A percentile compares a stretch with the other conserved stretches of the same genome.
These are phyloP conservation scores for Bonnemaisonia californica DNA, from an alignment of 31 red algal species.

Conservation along the genomic window DNA sequence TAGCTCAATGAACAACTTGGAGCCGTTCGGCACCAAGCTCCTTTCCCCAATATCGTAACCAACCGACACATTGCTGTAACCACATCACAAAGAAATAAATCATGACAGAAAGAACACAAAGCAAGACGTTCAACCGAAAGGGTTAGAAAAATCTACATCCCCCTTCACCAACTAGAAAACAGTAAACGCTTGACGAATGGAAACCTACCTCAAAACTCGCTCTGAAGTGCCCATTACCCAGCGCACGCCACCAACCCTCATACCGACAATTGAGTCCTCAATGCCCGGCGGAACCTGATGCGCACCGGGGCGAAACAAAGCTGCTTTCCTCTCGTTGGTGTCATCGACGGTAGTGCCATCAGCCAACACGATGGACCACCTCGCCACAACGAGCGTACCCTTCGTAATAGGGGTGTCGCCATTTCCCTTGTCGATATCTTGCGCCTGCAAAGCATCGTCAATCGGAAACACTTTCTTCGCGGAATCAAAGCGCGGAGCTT, in stretches of 20 bases:
- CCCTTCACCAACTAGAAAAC: not conserved
- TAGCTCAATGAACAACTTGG: conserved; percentile 57
- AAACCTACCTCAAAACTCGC: conserved; percentile 59
- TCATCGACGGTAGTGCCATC: conserved; percentile 70
- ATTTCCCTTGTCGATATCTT: conserved; percentile 43
- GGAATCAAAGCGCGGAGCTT: conserved; percentile 37
- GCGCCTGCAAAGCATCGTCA: conserved; percentile 30
- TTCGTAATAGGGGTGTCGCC: conserved; percentile 32
- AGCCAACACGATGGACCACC: conserved; percentile 53
- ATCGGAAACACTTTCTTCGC: conserved; percentile 26
- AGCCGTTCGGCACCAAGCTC: conserved; percentile 51
- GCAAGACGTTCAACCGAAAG: not conserved
- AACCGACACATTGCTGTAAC: conserved; percentile 33
- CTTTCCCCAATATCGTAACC: conserved; percentile 71
- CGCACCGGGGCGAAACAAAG: conserved; percentile 64
- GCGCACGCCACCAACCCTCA: conserved; percentile 61
- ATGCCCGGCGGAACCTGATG: conserved; percentile 71
- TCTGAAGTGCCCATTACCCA: conserved; percentile 55
- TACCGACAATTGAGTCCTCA: conserved; percentile 68
- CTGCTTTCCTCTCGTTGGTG: conserved; percentile 37
- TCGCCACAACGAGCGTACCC: conserved; percentile 57
- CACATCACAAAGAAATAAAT: not conserved
- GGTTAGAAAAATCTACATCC: not conserved
- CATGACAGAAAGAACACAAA: not conserved
- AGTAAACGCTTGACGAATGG: too few relatives aligned